Conservation (phyloP, 768 basidiomycete species). For the Omphalotus guepiniiformis region DNA sequence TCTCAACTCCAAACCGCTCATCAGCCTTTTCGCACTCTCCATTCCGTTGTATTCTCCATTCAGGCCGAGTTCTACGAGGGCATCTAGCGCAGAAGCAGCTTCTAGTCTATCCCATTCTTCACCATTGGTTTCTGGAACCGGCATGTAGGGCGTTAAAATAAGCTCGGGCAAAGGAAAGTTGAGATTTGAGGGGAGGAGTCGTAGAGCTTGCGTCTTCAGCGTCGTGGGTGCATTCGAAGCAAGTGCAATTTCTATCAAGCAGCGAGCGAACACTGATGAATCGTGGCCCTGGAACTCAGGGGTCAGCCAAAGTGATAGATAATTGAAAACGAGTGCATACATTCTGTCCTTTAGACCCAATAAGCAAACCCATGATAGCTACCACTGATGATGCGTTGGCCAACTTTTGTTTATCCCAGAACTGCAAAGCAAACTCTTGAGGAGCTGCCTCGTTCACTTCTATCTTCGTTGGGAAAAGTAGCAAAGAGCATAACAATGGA, state of each 20-base stretch:
- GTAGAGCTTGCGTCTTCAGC: slow-evolving; percentile 68
- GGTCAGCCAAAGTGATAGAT: slow-evolving; percentile 5
- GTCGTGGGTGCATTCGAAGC: slow-evolving; percentile 90
- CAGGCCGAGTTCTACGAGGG: slow-evolving; percentile 73
- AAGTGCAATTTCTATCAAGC: slow-evolving; percentile 82
- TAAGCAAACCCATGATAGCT: slow-evolving; percentile 81
- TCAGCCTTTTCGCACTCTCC: slow-evolving; percentile 51
- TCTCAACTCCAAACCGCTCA: slow-evolving; percentile 70
- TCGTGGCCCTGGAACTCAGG: slow-evolving; percentile 46
- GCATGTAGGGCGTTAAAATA: slow-evolving; percentile 67
- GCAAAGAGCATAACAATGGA: slow-evolving; percentile 58
- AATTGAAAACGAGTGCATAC: slow-evolving; percentile 34
- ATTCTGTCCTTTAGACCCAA: slow-evolving; percentile 63
- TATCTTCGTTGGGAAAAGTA: slow-evolving; percentile 66
- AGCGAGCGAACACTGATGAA: slow-evolving; percentile 57
- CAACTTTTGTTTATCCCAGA: slow-evolving; percentile 93
- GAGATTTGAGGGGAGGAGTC: slow-evolving; percentile 40
- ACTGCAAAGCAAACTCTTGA: slow-evolving; percentile 91
- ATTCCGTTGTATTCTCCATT: slow-evolving; percentile 86
- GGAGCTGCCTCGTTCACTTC: slow-evolving; percentile 56
- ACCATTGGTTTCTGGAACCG: slow-evolving; percentile 78
- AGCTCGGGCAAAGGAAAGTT: slow-evolving; percentile 65
- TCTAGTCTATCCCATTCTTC: slow-evolving; percentile 93
- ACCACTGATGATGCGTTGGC: slow-evolving; percentile 76
- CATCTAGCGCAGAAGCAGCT: slow-evolving; percentile 74